Evolutionary conservation across 495 filamentous ascomycete species (phyloP).

Genomic region (Evernia prunastri): DNA sequence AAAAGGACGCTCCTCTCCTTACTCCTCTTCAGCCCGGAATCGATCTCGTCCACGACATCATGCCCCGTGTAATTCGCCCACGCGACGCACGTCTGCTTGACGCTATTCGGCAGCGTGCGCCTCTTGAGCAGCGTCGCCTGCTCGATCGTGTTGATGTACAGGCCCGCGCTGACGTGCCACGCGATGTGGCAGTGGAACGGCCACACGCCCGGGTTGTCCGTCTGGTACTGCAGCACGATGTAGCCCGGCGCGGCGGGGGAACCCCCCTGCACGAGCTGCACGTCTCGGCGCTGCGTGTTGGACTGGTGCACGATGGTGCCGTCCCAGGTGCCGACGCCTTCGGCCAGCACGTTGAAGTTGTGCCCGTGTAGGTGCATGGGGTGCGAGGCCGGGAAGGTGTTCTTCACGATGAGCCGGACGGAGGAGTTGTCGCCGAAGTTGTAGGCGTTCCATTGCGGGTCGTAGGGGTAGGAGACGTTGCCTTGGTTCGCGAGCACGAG

Average conservation of each 20-base stretch:
- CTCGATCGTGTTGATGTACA: constrained; percentile 43
- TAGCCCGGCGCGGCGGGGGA: constrained; percentile 38
- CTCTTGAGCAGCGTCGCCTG: too few species aligned
- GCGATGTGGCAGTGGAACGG: constrained; percentile 52
- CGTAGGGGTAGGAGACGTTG: constrained; percentile 38
- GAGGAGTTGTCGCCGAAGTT: constrained; percentile 42
- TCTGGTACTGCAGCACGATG: constrained; percentile 46
- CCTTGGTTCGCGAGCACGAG: constrained; percentile 45
- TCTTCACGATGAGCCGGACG: constrained; percentile 49
- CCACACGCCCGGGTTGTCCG: constrained; percentile 53
- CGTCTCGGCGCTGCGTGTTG: constrained; percentile 18
- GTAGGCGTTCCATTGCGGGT: constrained; percentile 44
- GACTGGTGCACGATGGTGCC: constrained; percentile 15
- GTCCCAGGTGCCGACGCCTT: constrained; percentile 26
- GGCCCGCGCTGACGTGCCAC: constrained; percentile 45
- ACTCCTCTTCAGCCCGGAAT: constrained; percentile 11
- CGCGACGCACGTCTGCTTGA: constrained; percentile 24
- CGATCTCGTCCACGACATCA: constrained; percentile 27
- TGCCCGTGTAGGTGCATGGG: constrained; percentile 38
- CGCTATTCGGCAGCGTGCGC: constrained; percentile 23
- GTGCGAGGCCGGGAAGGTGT: constrained; percentile 26
- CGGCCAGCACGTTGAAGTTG: constrained; percentile 31
- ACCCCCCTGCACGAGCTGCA: constrained; percentile 13
- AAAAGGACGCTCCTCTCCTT: too few species aligned
- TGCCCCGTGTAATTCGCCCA: constrained; percentile 20